Evolutionary conservation across 108 stramenopile genomes (phyloP), one percentile per base, ranked within the genome.

Genomic region (Skeletonema costatum): DNA sequence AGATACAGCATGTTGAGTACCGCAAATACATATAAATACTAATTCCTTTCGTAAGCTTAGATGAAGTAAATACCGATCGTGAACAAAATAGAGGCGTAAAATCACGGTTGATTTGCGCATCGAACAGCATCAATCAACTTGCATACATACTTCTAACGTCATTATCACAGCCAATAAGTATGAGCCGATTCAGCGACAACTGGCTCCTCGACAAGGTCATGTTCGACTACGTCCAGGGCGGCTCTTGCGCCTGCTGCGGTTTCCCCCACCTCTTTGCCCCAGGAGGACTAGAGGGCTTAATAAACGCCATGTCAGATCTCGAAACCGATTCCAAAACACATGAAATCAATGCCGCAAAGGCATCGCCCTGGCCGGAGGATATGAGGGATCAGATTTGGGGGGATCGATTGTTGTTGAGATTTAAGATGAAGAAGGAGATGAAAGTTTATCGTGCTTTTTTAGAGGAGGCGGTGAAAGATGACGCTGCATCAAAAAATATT

Each of bases 351-450:
- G 95, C 92, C 0, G 64, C 88, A 53, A 85, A 83, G 5, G 44
- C 50, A 21, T 76, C 76, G 8, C 93, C 93, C 0, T 97, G 93
- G 94, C 93, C 92, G 2, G 70, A 76, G 21, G 89, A 93, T 46
- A 89, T 93, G 92, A 71, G 82, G 60, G 93, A 93, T 68, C 81
- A 91, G 70, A 87, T 97, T 21, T 97, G 96, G 96, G 75, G 81
- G 33, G 93, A 95, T 77, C 86, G 94, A 31, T 81, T 93, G 29
- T 74, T 87, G 64, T 77, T 97, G 75, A 74, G 94, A 8, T 91
- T 86, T 50, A 85, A 84, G 60, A 85, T 93, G 84, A 96, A 96
- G 75, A 75, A 70, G 73, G 88, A 92, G 33, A 96, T 93, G 91
- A 58, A 14, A 31, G 68, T 33, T 2, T 96, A 92, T 78, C 60